A percentile compares a stretch with the other conserved stretches of the same genome.
phyloP scores from a whole-genome alignment of 169 alveolate genomes.

The Besnoitia besnoiti region DNA sequence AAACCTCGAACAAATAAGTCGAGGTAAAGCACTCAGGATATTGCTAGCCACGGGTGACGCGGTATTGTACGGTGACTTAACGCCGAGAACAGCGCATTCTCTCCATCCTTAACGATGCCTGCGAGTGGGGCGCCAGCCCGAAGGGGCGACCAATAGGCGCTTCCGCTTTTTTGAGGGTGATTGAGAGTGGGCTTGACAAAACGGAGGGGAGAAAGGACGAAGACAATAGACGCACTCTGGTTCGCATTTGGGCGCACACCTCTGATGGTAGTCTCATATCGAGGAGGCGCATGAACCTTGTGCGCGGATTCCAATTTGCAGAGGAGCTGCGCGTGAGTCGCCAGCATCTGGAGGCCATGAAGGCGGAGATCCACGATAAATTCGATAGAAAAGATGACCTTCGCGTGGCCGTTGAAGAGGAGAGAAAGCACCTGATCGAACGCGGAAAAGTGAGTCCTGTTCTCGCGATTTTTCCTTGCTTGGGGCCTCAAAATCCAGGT shows the following conservation, averaged over 20 bases:
- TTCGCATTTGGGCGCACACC: not conserved
- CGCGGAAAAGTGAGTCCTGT: not conserved
- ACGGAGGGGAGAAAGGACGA: not conserved
- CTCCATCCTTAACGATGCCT: not conserved
- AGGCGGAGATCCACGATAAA: not conserved
- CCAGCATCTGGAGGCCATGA: constrained; percentile 4
- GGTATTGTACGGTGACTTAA: not conserved
- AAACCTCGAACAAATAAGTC: not conserved
- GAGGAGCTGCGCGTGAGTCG: not conserved
- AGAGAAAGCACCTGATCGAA: not conserved
- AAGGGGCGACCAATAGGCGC: no score
- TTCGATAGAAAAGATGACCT: not conserved
- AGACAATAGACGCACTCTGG: not conserved
- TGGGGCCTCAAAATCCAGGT: not conserved
- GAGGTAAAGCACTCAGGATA: not conserved
- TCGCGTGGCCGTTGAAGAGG: not conserved
- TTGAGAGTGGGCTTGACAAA: not conserved
- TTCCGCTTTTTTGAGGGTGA: not conserved
- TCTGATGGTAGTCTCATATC: not conserved
- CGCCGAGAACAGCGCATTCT: not conserved
- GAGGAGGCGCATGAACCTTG: not conserved
- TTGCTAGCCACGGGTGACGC: not conserved
- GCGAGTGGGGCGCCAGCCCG: not conserved
- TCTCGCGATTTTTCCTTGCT: not conserved
- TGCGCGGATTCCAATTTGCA: not conserved